Conservation (phyloP, 352 stramenopile species). For the Globisporangium rhizosaccharum region DNA sequence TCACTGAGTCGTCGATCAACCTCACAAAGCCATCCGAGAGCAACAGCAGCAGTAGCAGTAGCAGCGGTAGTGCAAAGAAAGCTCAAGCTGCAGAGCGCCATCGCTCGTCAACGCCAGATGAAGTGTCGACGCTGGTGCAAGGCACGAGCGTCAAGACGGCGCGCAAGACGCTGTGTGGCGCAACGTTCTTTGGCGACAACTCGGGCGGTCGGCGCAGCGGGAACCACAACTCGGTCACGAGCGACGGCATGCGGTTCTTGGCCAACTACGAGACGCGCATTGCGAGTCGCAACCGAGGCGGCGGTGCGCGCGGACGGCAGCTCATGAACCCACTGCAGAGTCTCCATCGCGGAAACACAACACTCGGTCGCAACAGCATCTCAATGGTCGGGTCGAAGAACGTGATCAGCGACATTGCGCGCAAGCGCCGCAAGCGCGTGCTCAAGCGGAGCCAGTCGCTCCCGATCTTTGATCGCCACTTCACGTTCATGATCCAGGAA, state of each 20-base stretch:
- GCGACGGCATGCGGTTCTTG: constrained; percentile 53
- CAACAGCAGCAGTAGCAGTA: neutral
- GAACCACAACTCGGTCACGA: constrained; percentile 32
- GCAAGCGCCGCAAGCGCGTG: constrained; percentile 27
- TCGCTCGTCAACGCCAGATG: neutral
- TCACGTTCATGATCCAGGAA: constrained; percentile 41
- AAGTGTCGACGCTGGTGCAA: constrained; percentile 5
- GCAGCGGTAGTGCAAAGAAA: constrained; percentile 8
- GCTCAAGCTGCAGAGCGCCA: neutral
- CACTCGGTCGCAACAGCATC: constrained; percentile 10
- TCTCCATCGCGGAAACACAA: constrained; percentile 14
- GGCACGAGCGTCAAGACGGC: constrained; percentile 17
- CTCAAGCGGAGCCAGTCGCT: constrained; percentile 61
- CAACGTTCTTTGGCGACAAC: constrained; percentile 21
- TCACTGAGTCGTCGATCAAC: constrained; percentile 7
- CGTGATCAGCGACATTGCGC: constrained; percentile 13
- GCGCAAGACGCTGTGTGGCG: constrained; percentile 35
- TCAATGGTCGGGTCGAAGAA: constrained; percentile 9
- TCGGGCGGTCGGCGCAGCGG: constrained; percentile 12
- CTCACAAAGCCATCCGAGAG: neutral
- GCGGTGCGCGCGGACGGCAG: neutral
- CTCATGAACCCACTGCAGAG: neutral
- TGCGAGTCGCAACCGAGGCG: constrained; percentile 1
- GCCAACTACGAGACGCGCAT: constrained; percentile 46
- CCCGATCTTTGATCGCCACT: constrained; percentile 58